Evolutionary conservation across 2,329 filamentous ascomycete genomes (phyloP).

Genomic region (Ramularia endophylla): DNA sequence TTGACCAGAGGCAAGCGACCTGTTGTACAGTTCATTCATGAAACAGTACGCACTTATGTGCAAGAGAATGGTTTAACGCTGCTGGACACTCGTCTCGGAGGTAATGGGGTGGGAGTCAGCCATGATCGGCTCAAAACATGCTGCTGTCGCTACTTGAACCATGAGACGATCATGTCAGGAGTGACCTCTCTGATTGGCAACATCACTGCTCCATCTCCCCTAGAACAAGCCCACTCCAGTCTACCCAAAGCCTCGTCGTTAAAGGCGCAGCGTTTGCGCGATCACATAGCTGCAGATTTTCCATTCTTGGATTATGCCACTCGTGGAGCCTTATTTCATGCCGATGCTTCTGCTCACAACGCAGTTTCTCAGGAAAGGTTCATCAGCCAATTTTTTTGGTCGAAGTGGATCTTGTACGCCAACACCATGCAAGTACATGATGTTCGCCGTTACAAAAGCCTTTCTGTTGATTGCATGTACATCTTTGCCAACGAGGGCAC

Average conservation of each 20-base stretch:
- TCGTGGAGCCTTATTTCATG: slow-evolving; percentile 36
- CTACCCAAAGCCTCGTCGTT: slow-evolving; percentile 5
- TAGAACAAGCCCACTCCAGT: not conserved
- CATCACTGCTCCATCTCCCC: no score
- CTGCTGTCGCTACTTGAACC: slow-evolving; percentile 11
- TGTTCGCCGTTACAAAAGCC: no score
- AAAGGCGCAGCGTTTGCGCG: slow-evolving; percentile 13
- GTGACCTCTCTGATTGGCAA: no score
- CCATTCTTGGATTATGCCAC: slow-evolving; percentile 46
- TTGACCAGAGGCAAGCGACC: slow-evolving; percentile 26
- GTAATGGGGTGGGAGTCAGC: not conserved
- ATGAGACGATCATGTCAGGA: no score
- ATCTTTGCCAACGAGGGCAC: no score
- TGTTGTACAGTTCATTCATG: slow-evolving; percentile 50
- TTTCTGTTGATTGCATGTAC: no score
- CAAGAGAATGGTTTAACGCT: slow-evolving; percentile 29
- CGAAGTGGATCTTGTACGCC: no score
- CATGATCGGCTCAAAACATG: slow-evolving; percentile 17
- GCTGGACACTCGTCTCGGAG: slow-evolving; percentile 23
- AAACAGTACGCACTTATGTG: slow-evolving; percentile 47
- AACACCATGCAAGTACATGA: no score
- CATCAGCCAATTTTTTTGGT: no score
- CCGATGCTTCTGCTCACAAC: no score
- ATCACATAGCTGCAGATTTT: slow-evolving; percentile 24
- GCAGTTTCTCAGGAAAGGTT: no score